A percentile compares a stretch with the other conserved stretches of the same genome.
phyloP scores from a whole-genome alignment of 2,329 filamentous ascomycete species.

The Fonsecaea nubica region DNA sequence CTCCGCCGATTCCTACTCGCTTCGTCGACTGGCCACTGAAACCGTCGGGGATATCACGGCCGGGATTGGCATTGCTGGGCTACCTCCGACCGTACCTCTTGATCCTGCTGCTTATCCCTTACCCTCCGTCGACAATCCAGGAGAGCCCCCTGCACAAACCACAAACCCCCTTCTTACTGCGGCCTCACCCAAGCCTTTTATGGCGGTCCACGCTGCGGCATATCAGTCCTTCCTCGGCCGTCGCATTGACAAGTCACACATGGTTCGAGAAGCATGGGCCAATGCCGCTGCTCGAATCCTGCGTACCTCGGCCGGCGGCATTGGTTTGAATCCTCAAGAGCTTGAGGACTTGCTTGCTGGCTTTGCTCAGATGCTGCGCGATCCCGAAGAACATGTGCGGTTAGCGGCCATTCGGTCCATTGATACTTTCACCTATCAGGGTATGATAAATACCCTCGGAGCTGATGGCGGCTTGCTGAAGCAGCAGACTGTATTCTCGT shows the following conservation, averaged over 20 bases:
- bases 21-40: slow-evolving; percentile 87
- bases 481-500: slow-evolving; percentile 77
- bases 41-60: slow-evolving; percentile 94
- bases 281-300: slow-evolving; percentile 84
- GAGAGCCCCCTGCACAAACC: slow-evolving; percentile 61
- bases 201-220: slow-evolving; percentile 76
- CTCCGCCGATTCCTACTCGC: slow-evolving; percentile 83
- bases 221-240: slow-evolving; percentile 87
- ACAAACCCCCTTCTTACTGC: slow-evolving; percentile 74
- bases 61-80: slow-evolving; percentile 89
- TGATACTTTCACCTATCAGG: slow-evolving; percentile 77
- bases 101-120: slow-evolving; percentile 84
- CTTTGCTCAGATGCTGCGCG: slow-evolving; percentile 80
- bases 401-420: slow-evolving; percentile 87
- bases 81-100: slow-evolving; percentile 72
- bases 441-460: slow-evolving; percentile 82
- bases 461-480: slow-evolving; percentile 75
- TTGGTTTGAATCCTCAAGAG: slow-evolving; percentile 83
- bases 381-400: slow-evolving; percentile 89
- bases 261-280: slow-evolving; percentile 86
- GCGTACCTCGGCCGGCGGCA: slow-evolving; percentile 87
- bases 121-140: slow-evolving; percentile 66
- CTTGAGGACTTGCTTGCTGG: slow-evolving; percentile 75
- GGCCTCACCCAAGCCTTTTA: slow-evolving; percentile 86
- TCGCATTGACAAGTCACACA: slow-evolving; percentile 81